A percentile compares a stretch with the other conserved stretches of the same genome.
Conservation (phyloP, 345 rosid species). For the Acer negundo region DNA sequence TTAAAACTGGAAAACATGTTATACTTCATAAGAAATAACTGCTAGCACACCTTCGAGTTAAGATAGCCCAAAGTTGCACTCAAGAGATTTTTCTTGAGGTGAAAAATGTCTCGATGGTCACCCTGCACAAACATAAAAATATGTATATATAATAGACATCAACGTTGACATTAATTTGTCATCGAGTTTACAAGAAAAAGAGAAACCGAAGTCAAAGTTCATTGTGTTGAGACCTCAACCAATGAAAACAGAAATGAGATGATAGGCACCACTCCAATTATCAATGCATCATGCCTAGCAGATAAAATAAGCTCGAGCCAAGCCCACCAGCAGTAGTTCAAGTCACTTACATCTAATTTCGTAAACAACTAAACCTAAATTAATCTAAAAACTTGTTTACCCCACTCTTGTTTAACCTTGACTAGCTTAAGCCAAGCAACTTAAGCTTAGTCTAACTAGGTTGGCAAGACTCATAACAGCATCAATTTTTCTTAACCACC, state of each 20-base stretch:
- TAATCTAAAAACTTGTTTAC: constrained; percentile 3
- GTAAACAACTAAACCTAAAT: not conserved
- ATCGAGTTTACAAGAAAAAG: not conserved
- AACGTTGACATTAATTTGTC: not conserved
- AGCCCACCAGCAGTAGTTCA: not conserved
- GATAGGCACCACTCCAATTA: not conserved
- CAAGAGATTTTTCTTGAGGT: constrained; percentile 74
- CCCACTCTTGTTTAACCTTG: constrained; percentile 4
- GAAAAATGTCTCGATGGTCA: constrained; percentile 68
- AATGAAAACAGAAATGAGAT: not conserved
- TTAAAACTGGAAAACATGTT: not conserved
- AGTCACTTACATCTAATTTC: not conserved
- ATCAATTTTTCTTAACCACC: not conserved
- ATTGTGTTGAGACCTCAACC: not conserved
- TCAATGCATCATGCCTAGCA: not conserved
- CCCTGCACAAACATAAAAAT: constrained; percentile 51
- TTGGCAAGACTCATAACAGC: not conserved
- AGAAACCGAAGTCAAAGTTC: not conserved
- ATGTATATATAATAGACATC: not conserved
- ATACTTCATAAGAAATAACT: constrained; percentile 10
- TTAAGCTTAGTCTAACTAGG: not conserved
- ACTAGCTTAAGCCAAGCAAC: constrained; percentile 9
- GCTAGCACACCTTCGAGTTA: constrained; percentile 64
- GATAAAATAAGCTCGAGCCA: not conserved
- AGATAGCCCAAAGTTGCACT: constrained; percentile 57